Conservation (phyloP, 2,329 filamentous ascomycete species). For the Penicillium sp. region DNA sequence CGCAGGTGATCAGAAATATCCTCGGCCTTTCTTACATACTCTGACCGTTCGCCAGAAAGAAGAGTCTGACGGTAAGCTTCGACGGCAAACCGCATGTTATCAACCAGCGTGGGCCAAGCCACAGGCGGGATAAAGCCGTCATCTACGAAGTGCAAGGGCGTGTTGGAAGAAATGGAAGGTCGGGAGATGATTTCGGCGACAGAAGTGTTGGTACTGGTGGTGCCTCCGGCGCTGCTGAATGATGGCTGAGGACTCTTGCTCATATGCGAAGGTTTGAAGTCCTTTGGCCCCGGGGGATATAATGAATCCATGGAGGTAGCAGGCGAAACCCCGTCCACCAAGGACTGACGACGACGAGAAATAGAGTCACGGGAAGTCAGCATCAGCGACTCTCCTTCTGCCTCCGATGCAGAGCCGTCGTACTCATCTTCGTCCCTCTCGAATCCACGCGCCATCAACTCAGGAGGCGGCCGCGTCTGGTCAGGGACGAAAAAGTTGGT, state of each 20-base stretch:
- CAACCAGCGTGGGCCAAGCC: constrained; percentile 85
- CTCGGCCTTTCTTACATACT: constrained; percentile 92
- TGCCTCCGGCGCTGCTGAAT: constrained; percentile 46
- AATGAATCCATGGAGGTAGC: constrained; percentile 91
- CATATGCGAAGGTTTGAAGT: constrained; percentile 42
- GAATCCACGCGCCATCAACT: constrained; percentile 83
- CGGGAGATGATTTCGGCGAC: constrained; percentile 53
- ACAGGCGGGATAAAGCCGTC: constrained; percentile 77
- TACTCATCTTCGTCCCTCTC: constrained; percentile 87
- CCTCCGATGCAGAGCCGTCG: constrained; percentile 85
- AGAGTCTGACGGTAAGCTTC: constrained; percentile 91
- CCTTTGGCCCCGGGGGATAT: constrained; percentile 65
- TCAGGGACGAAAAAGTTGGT: constrained; percentile 88
- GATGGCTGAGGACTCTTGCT: constrained; percentile 22
- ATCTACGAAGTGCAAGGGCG: constrained; percentile 86
- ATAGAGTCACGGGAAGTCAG: constrained; percentile 67
- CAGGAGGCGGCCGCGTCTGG: constrained; percentile 82
- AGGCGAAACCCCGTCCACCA: constrained; percentile 73
- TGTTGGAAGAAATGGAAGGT: constrained; percentile 48
- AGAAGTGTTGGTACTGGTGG: constrained; percentile 55
- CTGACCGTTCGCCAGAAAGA: constrained; percentile 75
- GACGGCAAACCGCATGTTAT: constrained; percentile 89
- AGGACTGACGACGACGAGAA: constrained; percentile 66
- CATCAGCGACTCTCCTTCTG: constrained; percentile 75
- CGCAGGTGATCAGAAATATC: constrained; percentile 97